A percentile compares a stretch with the other conserved stretches of the same genome.
Conservation (phyloP, 78 protist genomes). For the Dictyostelium brefeldianum region DNA sequence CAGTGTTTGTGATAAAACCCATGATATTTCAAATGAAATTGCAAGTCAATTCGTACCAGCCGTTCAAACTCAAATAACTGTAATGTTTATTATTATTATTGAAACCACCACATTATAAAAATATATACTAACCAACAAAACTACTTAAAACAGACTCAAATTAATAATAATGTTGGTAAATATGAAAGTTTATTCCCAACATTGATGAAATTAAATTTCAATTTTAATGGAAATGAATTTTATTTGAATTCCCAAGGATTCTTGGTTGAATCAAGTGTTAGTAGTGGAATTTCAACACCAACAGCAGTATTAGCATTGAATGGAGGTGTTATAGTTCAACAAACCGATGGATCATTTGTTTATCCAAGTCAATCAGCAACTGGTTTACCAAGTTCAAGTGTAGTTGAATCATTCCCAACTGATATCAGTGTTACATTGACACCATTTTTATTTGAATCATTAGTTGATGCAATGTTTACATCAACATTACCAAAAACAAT, state of each 20-base stretch:
- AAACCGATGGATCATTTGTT: neutral
- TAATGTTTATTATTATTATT: neutral
- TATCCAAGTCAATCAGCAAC: constrained; percentile 13
- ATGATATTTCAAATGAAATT: constrained; percentile 29
- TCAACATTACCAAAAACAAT: neutral
- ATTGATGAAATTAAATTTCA: neutral
- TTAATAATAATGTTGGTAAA: constrained; percentile 3
- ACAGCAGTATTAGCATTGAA: neutral
- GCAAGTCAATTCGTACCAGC: constrained; percentile 9
- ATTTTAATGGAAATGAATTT: neutral
- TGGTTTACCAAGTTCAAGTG: neutral
- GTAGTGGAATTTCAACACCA: neutral
- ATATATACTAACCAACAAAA: no score
- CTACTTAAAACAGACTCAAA: no score
- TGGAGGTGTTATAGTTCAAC: neutral
- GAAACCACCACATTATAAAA: no score
- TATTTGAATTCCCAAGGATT: constrained; percentile 8
- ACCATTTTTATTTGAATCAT: constrained; percentile 22
- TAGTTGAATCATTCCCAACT: constrained; percentile 7
- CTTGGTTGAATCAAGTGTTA: neutral
- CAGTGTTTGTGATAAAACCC: constrained; percentile 35
- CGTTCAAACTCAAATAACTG: neutral
- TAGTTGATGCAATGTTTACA: neutral
- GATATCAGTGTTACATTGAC: neutral
- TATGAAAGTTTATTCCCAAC: constrained; percentile 11